Percentiles rank a stretch among this genome's conserved stretches.
Evolutionary conservation across 2,329 filamentous ascomycete species (phyloP).

Genomic region (Aspergillus costaricaensis): DNA sequence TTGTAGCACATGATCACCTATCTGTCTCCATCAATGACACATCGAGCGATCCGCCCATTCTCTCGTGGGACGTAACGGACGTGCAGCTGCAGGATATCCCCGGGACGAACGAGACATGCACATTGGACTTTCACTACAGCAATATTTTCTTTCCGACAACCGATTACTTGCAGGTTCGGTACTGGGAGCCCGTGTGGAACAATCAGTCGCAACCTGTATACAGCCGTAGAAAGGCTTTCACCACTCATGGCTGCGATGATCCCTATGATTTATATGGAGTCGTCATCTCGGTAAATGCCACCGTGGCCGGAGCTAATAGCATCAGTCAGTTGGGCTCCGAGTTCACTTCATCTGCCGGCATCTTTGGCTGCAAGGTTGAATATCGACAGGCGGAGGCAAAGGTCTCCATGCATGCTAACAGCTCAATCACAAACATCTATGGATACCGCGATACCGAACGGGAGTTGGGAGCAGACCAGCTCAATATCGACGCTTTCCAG

Average conservation of each 20-base stretch:
- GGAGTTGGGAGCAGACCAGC: constrained; percentile 23
- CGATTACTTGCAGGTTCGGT: constrained; percentile 36
- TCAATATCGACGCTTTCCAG: constrained; percentile 36
- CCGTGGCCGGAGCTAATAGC: constrained; percentile 10
- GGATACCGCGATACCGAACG: constrained; percentile 23
- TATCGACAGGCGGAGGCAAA: constrained; percentile 33
- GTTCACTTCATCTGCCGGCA: constrained; percentile 29
- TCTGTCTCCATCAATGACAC: constrained; percentile 27
- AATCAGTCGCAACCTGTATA: constrained; percentile 11
- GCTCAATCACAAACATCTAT: constrained; percentile 32
- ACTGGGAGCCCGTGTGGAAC: constrained; percentile 35
- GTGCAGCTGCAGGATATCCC: constrained; percentile 23
- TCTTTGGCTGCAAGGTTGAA: constrained; percentile 36
- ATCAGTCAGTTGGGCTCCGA: constrained; percentile 12
- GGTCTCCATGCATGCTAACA: constrained; percentile 37
- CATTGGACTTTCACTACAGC: constrained; percentile 32
- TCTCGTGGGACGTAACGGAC: constrained; percentile 33
- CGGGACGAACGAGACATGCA: constrained; percentile 21
- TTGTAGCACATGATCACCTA: constrained; percentile 22
- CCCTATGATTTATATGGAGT: constrained; percentile 38
- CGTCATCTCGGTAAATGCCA: constrained; percentile 34
- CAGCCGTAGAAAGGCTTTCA: constrained; percentile 26
- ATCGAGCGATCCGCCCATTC: constrained; percentile 13
- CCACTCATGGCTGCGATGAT: constrained; percentile 27
- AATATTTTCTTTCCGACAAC: constrained; percentile 32